Percentiles rank a stretch among this genome's conserved stretches.
These are phyloP conservation scores for Hanseniaspora thailandica DNA, from an alignment of 805 yeast genomes.

Conservation along the genomic window DNA sequence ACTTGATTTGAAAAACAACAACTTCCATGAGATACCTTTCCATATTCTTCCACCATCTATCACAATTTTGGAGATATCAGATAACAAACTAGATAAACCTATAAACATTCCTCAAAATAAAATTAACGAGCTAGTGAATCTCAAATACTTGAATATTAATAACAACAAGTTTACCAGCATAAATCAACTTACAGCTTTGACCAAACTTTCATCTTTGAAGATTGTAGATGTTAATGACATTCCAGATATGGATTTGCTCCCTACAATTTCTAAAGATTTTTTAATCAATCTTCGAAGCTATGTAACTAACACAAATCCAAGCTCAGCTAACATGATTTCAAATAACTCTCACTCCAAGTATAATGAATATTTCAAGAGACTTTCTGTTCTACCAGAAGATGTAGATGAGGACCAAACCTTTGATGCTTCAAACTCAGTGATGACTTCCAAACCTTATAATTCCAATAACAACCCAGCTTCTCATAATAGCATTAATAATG, in stretches of 20 bases:
- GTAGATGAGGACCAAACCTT: constrained; percentile 16
- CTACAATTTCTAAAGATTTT: constrained; percentile 26
- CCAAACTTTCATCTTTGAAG: constrained; percentile 40
- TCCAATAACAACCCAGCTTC: background rate
- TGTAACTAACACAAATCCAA: constrained; percentile 16
- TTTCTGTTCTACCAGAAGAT: constrained; percentile 52
- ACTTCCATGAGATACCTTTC: constrained; percentile 42
- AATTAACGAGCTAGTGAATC: constrained; percentile 30
- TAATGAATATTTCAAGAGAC: constrained; percentile 52
- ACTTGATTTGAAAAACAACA: constrained; percentile 55
- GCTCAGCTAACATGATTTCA: constrained; percentile 18
- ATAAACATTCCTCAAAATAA: constrained; percentile 35
- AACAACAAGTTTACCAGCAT: constrained; percentile 39
- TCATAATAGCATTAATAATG: background rate
- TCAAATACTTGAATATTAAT: constrained; percentile 51
- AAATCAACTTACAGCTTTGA: constrained; percentile 42
- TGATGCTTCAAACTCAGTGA: background rate
- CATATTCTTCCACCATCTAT: constrained; percentile 28
- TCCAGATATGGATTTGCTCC: constrained; percentile 36
- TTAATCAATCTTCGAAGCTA: constrained; percentile 6
- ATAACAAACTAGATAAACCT: constrained; percentile 35
- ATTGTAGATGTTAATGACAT: constrained; percentile 49
- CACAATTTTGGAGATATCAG: constrained; percentile 57
- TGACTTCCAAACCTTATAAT: background rate
- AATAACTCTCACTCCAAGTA: constrained; percentile 30